Conservation (phyloP, 177 flowering plant genomes). For the Vitis hybrid region DNA sequence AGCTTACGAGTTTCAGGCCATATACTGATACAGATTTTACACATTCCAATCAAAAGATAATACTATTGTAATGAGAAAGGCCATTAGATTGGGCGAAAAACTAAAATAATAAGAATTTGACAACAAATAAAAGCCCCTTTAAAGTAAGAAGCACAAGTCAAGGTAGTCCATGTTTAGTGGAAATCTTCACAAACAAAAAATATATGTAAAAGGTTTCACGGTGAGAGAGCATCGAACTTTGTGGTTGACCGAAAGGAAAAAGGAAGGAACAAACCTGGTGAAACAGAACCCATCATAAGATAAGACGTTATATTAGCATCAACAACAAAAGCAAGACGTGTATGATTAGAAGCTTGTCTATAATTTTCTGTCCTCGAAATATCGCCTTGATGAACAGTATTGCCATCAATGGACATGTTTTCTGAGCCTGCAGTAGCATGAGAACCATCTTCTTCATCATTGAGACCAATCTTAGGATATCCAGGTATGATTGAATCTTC, state of each 20-base stretch:
- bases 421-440: constrained; percentile 54
- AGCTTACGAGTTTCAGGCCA: too few relatives aligned
- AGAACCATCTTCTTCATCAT: constrained; percentile 81
- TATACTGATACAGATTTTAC: too few relatives aligned
- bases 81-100: too few relatives aligned
- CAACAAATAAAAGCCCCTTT: too few relatives aligned
- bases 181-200: too few relatives aligned
- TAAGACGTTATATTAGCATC: constrained; percentile 99
- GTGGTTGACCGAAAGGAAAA: neutral
- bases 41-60: too few relatives aligned
- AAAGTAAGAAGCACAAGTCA: too few relatives aligned
- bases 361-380: constrained; percentile 42
- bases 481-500: constrained; percentile 59
- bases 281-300: constrained; percentile 99
- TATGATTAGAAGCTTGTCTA: constrained; percentile 41
- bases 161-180: too few relatives aligned
- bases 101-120: too few relatives aligned
- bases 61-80: too few relatives aligned
- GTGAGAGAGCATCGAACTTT: too few relatives aligned
- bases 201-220: too few relatives aligned
- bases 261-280: constrained; percentile 70
- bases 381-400: constrained; percentile 49
- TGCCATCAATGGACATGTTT: constrained; percentile 50
- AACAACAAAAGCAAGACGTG: constrained; percentile 91
- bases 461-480: constrained; percentile 42